Conservation (phyloP, 1,284 basidiomycete species). For the Boletus semigastroideus region DNA sequence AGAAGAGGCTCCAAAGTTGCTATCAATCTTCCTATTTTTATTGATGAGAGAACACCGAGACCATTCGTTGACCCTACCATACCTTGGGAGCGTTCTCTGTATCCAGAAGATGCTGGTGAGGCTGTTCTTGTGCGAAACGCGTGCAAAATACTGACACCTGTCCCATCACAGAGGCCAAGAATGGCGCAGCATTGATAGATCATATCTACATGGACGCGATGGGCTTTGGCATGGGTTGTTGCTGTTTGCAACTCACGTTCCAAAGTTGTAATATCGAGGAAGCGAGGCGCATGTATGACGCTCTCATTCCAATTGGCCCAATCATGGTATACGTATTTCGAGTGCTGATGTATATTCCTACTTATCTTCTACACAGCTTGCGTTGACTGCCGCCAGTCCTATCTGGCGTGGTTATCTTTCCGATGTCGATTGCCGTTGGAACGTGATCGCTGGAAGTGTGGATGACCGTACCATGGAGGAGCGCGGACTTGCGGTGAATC, state of each 20-base stretch:
- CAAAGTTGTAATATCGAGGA: conserved; percentile 94
- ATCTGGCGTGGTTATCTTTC: conserved; percentile 93
- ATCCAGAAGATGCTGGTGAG: conserved; percentile 77
- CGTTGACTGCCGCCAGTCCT: conserved; percentile 92
- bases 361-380: conserved; percentile 57
- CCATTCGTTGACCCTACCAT: conserved; percentile 92
- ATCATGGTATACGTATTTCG: conserved; percentile 70
- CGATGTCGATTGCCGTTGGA: conserved; percentile 98
- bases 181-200: conserved; percentile 82
- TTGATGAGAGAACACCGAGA: conserved; percentile 83
- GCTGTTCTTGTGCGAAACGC: conserved; percentile 2
- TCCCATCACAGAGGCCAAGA: conserved; percentile 68
- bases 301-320: conserved; percentile 90
- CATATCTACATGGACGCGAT: conserved; percentile 99
- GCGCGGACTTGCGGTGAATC: conserved; percentile 75
- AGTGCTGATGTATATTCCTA: not conserved
- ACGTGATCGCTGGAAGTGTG: conserved; percentile 95
- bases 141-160: conserved; percentile 11
- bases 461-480: conserved; percentile 97
- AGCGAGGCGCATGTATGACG: conserved; percentile 92
- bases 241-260: conserved; percentile 97
- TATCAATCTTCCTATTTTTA: conserved; percentile 93
- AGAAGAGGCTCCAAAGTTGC: conserved; percentile 92
- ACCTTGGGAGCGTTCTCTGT: conserved; percentile 79
- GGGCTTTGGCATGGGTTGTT: conserved; percentile 99